Conservation (phyloP, 345 rosid species). For the Streptanthus diversifolius region DNA sequence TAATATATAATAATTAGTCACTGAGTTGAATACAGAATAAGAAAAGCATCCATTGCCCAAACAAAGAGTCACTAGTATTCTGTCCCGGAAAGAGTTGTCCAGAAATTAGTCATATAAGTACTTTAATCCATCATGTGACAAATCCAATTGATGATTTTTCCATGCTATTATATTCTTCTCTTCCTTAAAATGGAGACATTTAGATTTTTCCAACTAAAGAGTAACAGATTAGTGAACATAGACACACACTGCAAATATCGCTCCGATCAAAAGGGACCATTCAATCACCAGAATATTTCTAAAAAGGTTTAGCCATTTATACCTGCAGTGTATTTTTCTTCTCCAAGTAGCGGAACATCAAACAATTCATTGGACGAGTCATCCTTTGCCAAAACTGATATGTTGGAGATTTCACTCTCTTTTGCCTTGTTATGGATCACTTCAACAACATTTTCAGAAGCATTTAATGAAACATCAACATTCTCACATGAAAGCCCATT, state of each 20-base stretch:
- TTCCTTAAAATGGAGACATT: background rate
- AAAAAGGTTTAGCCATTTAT: conserved; percentile 17
- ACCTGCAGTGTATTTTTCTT: conserved; percentile 66
- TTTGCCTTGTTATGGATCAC: conserved; percentile 41
- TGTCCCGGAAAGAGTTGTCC: background rate
- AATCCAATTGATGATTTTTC: background rate
- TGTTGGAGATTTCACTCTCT: conserved; percentile 45
- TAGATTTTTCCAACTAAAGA: conserved; percentile 3
- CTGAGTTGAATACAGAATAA: background rate
- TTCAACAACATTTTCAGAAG: conserved; percentile 46
- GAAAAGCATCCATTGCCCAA: background rate
- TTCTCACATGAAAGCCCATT: conserved; percentile 58
- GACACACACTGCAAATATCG: background rate
- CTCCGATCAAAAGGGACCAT: background rate
- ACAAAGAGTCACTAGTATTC: background rate
- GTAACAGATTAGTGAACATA: background rate
- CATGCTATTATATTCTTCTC: background rate
- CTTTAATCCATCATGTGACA: background rate
- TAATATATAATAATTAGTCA: background rate
- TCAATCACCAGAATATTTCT: background rate
- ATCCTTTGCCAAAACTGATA: conserved; percentile 42
- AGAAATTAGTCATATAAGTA: background rate
- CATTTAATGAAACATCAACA: conserved; percentile 37
- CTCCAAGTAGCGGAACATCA: conserved; percentile 77
- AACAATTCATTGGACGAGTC: conserved; percentile 47